A percentile compares a stretch with the other conserved stretches of the same genome.
phyloP scores from a whole-genome alignment of 2,329 filamentous ascomycete genomes.

The Colletotrichum lini region DNA sequence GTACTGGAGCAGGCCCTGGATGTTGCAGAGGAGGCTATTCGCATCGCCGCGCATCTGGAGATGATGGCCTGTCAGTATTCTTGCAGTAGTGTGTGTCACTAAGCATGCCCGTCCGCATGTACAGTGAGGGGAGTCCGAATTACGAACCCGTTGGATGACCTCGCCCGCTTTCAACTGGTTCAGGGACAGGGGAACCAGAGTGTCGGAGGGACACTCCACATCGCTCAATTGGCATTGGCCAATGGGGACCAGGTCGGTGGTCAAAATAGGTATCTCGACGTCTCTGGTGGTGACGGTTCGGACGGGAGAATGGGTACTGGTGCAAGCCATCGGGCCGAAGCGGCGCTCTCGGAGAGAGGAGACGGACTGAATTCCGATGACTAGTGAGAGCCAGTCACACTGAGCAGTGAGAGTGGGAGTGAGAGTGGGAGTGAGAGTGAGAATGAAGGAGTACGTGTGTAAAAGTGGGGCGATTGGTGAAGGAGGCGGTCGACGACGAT shows the following conservation, averaged over 20 bases:
- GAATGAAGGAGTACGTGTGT: neutral
- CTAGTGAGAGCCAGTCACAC: no score
- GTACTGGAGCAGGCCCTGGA: conserved; percentile 4
- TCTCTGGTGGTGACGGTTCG: neutral
- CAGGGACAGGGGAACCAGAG: conserved; percentile 3
- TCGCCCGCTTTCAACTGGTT: conserved; percentile 16
- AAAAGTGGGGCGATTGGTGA: neutral
- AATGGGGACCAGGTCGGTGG: neutral
- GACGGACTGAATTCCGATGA: conserved; percentile 1
- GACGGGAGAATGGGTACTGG: neutral
- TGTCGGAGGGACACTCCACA: neutral
- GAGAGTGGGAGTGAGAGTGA: neutral
- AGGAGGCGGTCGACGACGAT: neutral
- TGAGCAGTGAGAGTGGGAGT: no score
- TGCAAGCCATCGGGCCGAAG: neutral
- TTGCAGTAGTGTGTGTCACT: no score
- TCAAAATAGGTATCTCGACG: neutral
- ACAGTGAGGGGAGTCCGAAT: neutral
- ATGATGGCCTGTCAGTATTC: neutral
- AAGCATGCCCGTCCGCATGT: neutral
- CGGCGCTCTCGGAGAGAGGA: neutral
- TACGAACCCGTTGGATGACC: conserved; percentile 10
- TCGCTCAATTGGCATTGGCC: neutral
- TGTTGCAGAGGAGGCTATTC: conserved; percentile 4
- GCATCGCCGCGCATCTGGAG: conserved; percentile 14